phyloP scores from a whole-genome alignment of 208 protist genomes.

The Acanthamoeba sp. region DNA sequence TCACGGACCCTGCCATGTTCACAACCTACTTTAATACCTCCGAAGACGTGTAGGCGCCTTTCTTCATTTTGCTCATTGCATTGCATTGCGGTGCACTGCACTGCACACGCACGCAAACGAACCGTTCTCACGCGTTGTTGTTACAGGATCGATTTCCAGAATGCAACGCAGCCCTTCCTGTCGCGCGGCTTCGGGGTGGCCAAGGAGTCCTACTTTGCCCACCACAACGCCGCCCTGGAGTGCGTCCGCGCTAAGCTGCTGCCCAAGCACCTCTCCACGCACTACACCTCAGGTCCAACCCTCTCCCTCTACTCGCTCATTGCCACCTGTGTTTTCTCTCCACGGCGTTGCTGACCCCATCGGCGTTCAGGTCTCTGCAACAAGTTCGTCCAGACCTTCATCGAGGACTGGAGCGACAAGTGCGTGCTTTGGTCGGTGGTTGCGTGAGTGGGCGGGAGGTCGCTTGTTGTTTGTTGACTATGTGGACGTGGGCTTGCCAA shows the following conservation, averaged over 20 bases:
- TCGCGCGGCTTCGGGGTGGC: conserved; percentile 40
- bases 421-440: background rate
- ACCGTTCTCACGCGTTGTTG: background rate
- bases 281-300: background rate
- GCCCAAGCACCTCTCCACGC: conserved; percentile 11
- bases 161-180: conserved; percentile 63
- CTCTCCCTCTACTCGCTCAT: background rate
- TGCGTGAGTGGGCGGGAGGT: too few species aligned
- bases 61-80: background rate
- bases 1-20: conserved; percentile 4
- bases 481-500: background rate
- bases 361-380: background rate
- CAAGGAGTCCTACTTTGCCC: conserved; percentile 67
- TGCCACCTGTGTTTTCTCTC: background rate
- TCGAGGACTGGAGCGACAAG: conserved; percentile 46
- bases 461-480: background rate
- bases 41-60: conserved; percentile 18
- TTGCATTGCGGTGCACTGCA: background rate
- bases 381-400: background rate
- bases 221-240: conserved; percentile 46
- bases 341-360: background rate
- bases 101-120: background rate
- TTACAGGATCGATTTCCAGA: conserved; percentile 57
- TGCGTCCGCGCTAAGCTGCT: conserved; percentile 44
- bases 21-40: conserved; percentile 36